Percentiles rank a stretch among this genome's conserved stretches.
These are phyloP conservation scores for Chrysosporium keratinophilum DNA, from an alignment of 2,329 filamentous ascomycete species.

Conservation along the genomic window DNA sequence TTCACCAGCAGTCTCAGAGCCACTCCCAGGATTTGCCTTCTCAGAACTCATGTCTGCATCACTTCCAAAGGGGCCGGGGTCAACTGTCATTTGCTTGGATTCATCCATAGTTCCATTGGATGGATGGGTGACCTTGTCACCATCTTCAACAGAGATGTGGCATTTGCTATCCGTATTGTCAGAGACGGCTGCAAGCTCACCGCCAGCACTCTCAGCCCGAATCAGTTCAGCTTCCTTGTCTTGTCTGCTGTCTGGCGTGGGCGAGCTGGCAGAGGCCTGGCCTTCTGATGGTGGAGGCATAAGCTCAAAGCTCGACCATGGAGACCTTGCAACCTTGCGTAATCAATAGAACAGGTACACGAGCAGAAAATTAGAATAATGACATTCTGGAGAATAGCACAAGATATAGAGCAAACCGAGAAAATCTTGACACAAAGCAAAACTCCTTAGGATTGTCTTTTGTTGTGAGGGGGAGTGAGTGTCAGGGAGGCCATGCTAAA, in stretches of 20 bases:
- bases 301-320: background rate
- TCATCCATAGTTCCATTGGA: conserved; percentile 7
- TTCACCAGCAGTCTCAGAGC: background rate
- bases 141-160: conserved; percentile 5
- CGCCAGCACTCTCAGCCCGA: background rate
- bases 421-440: background rate
- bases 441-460: background rate
- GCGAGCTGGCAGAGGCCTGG: background rate
- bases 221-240: background rate
- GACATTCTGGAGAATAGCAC: background rate
- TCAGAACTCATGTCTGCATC: background rate
- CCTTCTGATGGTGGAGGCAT: conserved; percentile 5
- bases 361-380: background rate
- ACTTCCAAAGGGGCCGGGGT: background rate
- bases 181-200: background rate
- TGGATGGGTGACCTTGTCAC: background rate
- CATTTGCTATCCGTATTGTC: background rate
- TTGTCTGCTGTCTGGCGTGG: background rate
- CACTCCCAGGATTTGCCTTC: background rate
- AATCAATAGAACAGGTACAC: background rate
- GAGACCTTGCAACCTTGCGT: background rate
- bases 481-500: background rate
- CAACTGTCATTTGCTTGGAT: background rate
- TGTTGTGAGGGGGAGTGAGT: background rate
- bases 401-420: background rate